A percentile compares a stretch with the other conserved stretches of the same genome.
Evolutionary conservation across 2,329 filamentous ascomycete species (phyloP).

Genomic region (Epicoccum sorghinum): DNA sequence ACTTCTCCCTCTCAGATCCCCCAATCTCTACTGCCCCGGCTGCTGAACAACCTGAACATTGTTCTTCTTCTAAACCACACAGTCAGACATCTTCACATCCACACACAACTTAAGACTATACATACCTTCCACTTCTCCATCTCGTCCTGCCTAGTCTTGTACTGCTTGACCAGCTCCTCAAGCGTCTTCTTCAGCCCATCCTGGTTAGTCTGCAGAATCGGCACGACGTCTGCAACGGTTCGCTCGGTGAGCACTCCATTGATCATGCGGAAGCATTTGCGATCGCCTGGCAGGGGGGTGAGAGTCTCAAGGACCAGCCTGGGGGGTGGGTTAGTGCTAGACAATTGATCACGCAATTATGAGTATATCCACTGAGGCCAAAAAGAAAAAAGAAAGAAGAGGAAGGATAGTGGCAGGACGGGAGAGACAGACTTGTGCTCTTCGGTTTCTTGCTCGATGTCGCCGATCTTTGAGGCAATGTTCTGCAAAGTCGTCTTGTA

Average conservation of each 20-base stretch:
- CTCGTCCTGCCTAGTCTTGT: constrained; percentile 92
- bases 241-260: constrained; percentile 95
- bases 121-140: constrained; percentile 98
- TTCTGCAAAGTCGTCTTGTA: constrained; percentile 82
- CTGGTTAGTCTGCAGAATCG: constrained; percentile 88
- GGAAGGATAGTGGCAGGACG: background rate
- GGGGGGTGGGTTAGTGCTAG: too few relatives aligned
- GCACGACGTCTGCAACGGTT: constrained; percentile 90
- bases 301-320: constrained; percentile 95
- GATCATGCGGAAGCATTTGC: constrained; percentile 98
- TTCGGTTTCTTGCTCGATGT: constrained; percentile 95
- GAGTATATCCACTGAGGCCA: constrained; percentile 1
- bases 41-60: constrained; percentile 86
- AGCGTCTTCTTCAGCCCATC: constrained; percentile 93
- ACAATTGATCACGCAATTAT: background rate
- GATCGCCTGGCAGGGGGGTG: constrained; percentile 77
- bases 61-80: constrained; percentile 75
- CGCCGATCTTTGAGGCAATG: constrained; percentile 93
- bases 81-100: too few relatives aligned
- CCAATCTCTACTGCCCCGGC: constrained; percentile 46
- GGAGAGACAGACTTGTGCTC: constrained; percentile 83
- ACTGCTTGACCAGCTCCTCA: constrained; percentile 94
- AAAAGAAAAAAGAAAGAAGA: background rate
- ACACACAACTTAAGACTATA: background rate
- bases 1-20: background rate